phyloP scores from a whole-genome alignment of 495 filamentous ascomycete species.

The Aspergillus sparsus region DNA sequence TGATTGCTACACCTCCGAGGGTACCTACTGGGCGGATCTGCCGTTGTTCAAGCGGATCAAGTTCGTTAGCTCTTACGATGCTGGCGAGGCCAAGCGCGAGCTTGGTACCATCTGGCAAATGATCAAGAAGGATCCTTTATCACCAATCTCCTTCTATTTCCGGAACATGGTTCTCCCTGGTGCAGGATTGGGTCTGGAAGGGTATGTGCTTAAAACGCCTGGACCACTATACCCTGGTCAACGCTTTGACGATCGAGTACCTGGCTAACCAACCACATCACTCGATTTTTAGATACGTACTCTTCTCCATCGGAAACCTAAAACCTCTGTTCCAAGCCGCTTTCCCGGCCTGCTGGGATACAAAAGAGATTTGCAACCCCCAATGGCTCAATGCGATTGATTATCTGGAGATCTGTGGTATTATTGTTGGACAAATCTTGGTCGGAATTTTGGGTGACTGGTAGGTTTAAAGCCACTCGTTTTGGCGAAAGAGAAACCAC shows the following conservation, averaged over 20 bases:
- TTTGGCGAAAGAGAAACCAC: background rate
- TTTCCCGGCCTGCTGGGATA: conserved; percentile 75
- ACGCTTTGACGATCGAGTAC: background rate
- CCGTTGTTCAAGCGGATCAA: conserved; percentile 60
- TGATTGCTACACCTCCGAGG: conserved; percentile 77
- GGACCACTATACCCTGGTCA: background rate
- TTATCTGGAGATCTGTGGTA: conserved; percentile 85
- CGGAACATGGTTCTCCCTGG: conserved; percentile 86
- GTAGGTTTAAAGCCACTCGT: conserved; percentile 32
- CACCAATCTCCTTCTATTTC: conserved; percentile 78
- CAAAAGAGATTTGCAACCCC: conserved; percentile 60
- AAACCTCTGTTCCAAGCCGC: conserved; percentile 69
- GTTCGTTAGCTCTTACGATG: conserved; percentile 72
- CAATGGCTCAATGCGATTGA: conserved; percentile 77
- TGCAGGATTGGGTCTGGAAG: conserved; percentile 84
- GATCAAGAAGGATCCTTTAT: conserved; percentile 78
- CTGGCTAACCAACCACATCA: background rate
- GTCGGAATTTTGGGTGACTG: conserved; percentile 67
- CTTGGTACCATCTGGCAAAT: conserved; percentile 67
- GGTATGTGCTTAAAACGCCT: conserved; percentile 44
- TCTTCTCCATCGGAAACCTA: conserved; percentile 92
- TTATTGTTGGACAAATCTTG: conserved; percentile 80
- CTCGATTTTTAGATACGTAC: conserved; percentile 65
- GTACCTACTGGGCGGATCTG: conserved; percentile 88
- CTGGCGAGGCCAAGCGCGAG: conserved; percentile 64